Conservation (phyloP, 2,329 filamentous ascomycete genomes). For the Hypoxylon sp. region DNA sequence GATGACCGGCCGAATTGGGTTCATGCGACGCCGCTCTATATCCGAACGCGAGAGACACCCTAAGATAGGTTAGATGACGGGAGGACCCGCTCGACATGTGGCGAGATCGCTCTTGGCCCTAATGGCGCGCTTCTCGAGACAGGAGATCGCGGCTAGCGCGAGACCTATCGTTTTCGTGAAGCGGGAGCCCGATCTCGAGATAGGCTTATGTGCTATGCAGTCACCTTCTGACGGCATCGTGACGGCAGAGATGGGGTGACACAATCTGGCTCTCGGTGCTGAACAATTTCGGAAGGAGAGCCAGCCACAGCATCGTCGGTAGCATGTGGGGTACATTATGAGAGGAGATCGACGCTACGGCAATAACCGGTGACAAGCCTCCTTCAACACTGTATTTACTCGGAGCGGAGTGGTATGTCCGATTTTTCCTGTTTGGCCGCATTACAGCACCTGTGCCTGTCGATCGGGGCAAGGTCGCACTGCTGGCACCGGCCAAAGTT, state of each 20-base stretch:
- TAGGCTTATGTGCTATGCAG: neutral
- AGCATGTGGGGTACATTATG: slow-evolving; percentile 1
- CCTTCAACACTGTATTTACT: neutral
- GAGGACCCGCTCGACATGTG: slow-evolving; percentile 28
- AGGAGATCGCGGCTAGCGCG: slow-evolving; percentile 11
- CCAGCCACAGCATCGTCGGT: neutral
- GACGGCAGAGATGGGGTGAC: neutral
- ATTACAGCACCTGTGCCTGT: slow-evolving; percentile 19
- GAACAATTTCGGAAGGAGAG: neutral
- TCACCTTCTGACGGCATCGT: neutral
- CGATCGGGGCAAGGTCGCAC: slow-evolving; percentile 20
- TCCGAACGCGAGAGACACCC: slow-evolving; percentile 11
- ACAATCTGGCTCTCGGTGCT: neutral
- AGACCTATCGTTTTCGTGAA: slow-evolving; percentile 11
- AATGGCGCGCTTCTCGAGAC: slow-evolving; percentile 14
- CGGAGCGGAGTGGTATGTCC: slow-evolving; percentile 18
- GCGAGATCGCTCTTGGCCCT: slow-evolving; percentile 28
- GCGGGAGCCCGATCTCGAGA: slow-evolving; percentile 3
- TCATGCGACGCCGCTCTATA: slow-evolving; percentile 23
- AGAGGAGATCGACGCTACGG: slow-evolving; percentile 6
- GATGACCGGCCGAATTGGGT: slow-evolving; percentile 16
- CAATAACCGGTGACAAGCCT: slow-evolving; percentile 3
- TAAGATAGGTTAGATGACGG: slow-evolving; percentile 17
- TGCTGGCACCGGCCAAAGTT: slow-evolving; percentile 7
- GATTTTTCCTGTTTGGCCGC: slow-evolving; percentile 18